Base-by-base conservation (phyloP, 1,284 basidiomycete species). In the Ceratobasidium papillatum region DNA sequence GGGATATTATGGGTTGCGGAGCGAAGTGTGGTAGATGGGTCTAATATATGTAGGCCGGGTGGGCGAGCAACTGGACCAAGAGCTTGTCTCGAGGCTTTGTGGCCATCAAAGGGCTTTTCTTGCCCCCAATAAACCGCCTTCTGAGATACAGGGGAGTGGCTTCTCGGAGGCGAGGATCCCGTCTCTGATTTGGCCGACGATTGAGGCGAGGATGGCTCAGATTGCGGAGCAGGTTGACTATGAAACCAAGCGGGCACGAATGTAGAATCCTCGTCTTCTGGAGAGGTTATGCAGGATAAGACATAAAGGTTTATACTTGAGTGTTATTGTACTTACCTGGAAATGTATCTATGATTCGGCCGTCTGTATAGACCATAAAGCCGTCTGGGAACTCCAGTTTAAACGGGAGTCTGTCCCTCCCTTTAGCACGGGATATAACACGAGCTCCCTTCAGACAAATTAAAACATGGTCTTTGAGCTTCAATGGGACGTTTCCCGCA, bases 351-450 rank as follows among this genome's bases (percentile, higher is more conserved):
- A 58, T 32, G n/a, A 51, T 43, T 27, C 30, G 68, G 7, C 32
- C 56, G 14, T 43, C 41, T 19, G 36, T 25, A 19, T 71, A 22
- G n/a, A 61, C n/a, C n/a, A 61, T 59, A 27, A 71, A 54, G 3
- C 56, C 68, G 27, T 51, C 41, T 9, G 56, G 54, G 27, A 71
- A 71, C 17, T 38, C 32, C n/a, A 71, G 68, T 34, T 71, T 71
- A 17, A 71, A 71, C 3, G 68, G 68, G 32, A 71, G 34, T 22
- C 49, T 71, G 3, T 41, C 12, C 17, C 9, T 54, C 43, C 56
- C 56, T 34, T 25, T 59, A n/a, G 68, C 52, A 8, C 68, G 54
- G 2, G 54, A 41, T 30, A 12, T 32, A 25, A 71, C 19, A 5
- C 27, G 36, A 9, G 30, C 68, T 14, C 68, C 68, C 61, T 61